phyloP scores from a whole-genome alignment of 768 basidiomycete genomes.

The Trametes cinnabarina region DNA sequence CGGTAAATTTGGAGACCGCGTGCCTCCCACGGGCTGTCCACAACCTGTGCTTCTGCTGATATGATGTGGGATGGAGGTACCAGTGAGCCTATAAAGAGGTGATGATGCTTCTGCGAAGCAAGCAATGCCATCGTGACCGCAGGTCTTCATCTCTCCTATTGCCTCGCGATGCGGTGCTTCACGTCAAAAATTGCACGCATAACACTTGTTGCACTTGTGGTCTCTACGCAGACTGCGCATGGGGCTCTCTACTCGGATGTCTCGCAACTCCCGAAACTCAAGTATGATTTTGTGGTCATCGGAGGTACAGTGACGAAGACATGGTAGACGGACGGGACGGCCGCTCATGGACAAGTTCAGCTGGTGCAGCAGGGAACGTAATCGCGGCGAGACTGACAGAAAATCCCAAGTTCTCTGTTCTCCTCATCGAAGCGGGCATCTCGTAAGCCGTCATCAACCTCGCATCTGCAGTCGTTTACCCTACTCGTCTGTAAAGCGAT shows the following conservation, averaged over 20 bases:
- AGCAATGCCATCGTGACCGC: too few relatives aligned
- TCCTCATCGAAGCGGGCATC: constrained; percentile 13
- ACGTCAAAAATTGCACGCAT: neutral
- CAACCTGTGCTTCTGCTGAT: too few relatives aligned
- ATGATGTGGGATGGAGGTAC: too few relatives aligned
- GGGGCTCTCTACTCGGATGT: neutral
- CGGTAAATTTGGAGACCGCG: too few relatives aligned
- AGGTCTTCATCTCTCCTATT: too few relatives aligned
- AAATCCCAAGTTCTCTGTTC: neutral
- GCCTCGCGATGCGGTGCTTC: neutral
- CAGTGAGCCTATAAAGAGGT: too few relatives aligned
- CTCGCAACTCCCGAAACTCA: neutral
- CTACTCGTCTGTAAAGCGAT: constrained; percentile 5
- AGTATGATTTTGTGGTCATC: neutral
- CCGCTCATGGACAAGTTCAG: neutral
- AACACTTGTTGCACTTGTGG: neutral
- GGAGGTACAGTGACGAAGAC: constrained; percentile 13
- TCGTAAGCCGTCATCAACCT: neutral
- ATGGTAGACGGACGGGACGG: neutral
- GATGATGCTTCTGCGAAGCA: too few relatives aligned
- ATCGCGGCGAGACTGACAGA: constrained; percentile 20
- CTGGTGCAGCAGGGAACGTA: constrained; percentile 3
- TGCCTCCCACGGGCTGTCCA: too few relatives aligned
- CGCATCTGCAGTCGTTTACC: neutral
- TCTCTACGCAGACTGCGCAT: neutral